Evolutionary conservation across 2,329 filamentous ascomycete species (phyloP).

Genomic region (Diplocarpon rosae): DNA sequence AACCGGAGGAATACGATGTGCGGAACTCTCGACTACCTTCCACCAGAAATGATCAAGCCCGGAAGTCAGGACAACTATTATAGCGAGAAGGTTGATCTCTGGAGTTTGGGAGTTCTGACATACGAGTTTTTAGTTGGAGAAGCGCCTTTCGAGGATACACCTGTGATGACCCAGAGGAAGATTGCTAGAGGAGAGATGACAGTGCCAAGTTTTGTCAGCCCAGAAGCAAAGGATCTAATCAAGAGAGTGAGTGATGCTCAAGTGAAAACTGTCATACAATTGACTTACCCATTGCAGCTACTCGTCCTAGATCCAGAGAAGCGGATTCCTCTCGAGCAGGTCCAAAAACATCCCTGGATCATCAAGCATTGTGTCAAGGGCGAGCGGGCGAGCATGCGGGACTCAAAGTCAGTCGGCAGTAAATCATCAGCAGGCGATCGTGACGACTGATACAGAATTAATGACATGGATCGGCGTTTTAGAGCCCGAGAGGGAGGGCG

Average conservation of each 20-base stretch:
- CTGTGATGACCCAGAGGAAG: conserved; percentile 83
- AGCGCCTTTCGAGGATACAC: conserved; percentile 93
- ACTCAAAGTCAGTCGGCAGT: conserved; percentile 27
- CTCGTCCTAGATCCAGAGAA: conserved; percentile 91
- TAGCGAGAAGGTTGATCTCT: conserved; percentile 90
- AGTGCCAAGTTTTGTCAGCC: conserved; percentile 78
- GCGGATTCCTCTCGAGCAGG: conserved; percentile 78
- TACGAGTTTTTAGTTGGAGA: conserved; percentile 96
- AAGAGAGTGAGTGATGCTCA: conserved; percentile 54
- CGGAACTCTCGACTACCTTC: conserved; percentile 92
- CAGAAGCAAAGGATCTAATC: conserved; percentile 85
- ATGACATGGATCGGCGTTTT: conserved; percentile 21
- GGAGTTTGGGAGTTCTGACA: conserved; percentile 87
- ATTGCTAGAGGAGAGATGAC: conserved; percentile 88
- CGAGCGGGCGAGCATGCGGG: conserved; percentile 29
- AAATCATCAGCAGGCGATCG: conserved; percentile 20
- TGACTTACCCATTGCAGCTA: conserved; percentile 40
- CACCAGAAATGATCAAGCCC: conserved; percentile 91
- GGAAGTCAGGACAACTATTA: conserved; percentile 79
- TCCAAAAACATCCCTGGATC: conserved; percentile 91
- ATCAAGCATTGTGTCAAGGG: conserved; percentile 69
- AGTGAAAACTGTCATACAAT: neutral
- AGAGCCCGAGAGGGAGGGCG: conserved; percentile 4
- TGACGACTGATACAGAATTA: conserved; percentile 22
- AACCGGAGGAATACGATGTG: conserved; percentile 92